Evolutionary conservation across 2,329 filamentous ascomycete genomes (phyloP), one percentile per base, ranked within the genome.

Genomic region (Ophiocordyceps sinensis): DNA sequence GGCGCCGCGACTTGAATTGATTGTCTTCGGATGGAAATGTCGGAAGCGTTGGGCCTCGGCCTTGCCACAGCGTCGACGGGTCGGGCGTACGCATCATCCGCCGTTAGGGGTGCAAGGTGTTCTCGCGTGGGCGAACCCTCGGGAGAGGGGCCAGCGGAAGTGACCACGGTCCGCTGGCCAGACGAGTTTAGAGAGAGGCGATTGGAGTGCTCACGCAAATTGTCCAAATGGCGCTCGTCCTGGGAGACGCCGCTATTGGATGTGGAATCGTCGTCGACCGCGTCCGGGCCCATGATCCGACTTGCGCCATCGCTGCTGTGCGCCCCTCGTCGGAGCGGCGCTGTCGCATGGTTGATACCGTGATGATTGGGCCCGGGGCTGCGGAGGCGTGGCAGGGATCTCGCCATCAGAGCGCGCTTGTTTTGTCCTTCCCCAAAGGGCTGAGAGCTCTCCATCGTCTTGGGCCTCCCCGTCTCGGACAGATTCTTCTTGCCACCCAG

Each of bases 401-500:
- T 62, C 17, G 68, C 58, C n/a, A 72, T 62, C 38, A 70, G 50
- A 1, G 64, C 65, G 36, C 66, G 63, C 44, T 71, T 67, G 47
- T 64, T 71, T 8, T 60, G 50, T 39, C 64, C 64, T 28, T 59
- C 56, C 41, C 55, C 59, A 15, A 66, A 47, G 26, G 56, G 51
- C 13, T 50, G 42, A n/a, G 45, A 38, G 11, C 54, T 49, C 21
- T 65, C 61, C 2, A 68, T 66, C 5, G 51, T 44, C 45, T 70
- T 70, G 1, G 67, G 66, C 44, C 62, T 67, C 32, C 75, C 77
- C 4, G 71, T 78, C 52, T 82, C 77, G 0, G 75, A 73, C 21
- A 73, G 55, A 42, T 68, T 66, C 55, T 73, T 79, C 61, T 74
- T 80, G 15, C 82, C 82, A 26, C 82, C 81, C 8, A 84, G 60